Evolutionary conservation across 108 stramenopile genomes (phyloP), one percentile per base, ranked within the genome.

Genomic region (Nannochloropsis oceanica): DNA sequence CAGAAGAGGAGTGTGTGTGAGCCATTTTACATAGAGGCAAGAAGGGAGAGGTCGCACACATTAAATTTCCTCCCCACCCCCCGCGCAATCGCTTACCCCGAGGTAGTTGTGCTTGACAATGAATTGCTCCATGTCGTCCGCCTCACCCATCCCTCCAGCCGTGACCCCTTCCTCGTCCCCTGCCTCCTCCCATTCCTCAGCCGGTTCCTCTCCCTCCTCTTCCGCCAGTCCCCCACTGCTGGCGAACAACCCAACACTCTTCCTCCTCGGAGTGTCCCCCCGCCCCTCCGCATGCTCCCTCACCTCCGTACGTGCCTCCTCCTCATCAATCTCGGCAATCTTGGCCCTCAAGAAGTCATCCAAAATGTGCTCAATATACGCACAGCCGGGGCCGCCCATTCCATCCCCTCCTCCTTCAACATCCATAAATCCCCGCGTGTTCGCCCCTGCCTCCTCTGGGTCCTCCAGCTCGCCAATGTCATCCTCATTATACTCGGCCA

Each of bases 61-160:
- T 73, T 18, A 9, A 73, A 73, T 0, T 73, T 73, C 10, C 59
- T n/a, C 10, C 5, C 94, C 95, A 43, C 90, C 86, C 81, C 91
- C 59, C 18, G 9, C 59, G 2, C 34, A 73, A 7, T 18, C 59
- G n/a, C 59, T 73, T 73, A 73, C 59, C 59, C 59, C 59, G 59
- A 73, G 59, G 9, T 73, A 73, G 59, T 73, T n/a, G 10, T 73
- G 59, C 59, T 73, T 73, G 59, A n/a, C 59, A n/a, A 73, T 44
- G 14, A 87, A 43, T 50, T 84, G 81, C 80, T 87, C 87, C 42
- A 84, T 81, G 11, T 80, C 34, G 8, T 84, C 84, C 44, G 80
- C 84, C 2, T 34, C 34, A 5, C 34, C 34, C 34, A 5, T 5
- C 34, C 34, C 34, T 26, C 84, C 59, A 2, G 80, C 42, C 24